Evolutionary conservation across 768 basidiomycete species (phyloP).

Genomic region (Podaxis sp.): DNA sequence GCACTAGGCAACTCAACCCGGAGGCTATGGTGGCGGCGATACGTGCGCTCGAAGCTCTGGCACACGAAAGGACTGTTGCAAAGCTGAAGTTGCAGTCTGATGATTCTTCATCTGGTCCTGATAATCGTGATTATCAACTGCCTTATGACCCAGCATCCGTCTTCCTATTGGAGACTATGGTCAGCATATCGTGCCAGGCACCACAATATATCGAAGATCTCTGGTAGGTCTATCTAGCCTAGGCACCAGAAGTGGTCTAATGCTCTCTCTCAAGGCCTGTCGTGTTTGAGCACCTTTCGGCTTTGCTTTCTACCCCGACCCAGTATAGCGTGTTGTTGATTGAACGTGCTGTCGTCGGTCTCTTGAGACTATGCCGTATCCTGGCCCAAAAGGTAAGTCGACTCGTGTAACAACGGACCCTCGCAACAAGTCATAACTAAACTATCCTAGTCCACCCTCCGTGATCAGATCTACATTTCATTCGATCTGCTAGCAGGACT

Average conservation of each 20-base stretch:
- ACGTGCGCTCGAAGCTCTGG: slow-evolving; percentile 84
- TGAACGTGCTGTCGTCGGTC: slow-evolving; percentile 88
- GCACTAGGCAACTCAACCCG: slow-evolving; percentile 65
- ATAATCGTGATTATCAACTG: slow-evolving; percentile 51
- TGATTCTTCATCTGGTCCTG: slow-evolving; percentile 43
- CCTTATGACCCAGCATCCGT: slow-evolving; percentile 96
- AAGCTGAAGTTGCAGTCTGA: slow-evolving; percentile 69
- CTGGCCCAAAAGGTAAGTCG: slow-evolving; percentile 70
- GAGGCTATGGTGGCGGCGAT: slow-evolving; percentile 83
- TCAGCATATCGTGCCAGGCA: slow-evolving; percentile 80
- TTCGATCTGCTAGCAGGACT: slow-evolving; percentile 87
- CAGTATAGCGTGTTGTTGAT: slow-evolving; percentile 90
- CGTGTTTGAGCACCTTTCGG: slow-evolving; percentile 89
- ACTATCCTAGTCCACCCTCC: slow-evolving; percentile 62
- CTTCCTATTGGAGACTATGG: slow-evolving; percentile 93
- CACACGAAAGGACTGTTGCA: slow-evolving; percentile 86
- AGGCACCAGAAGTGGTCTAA: neutral
- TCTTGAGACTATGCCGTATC: slow-evolving; percentile 81
- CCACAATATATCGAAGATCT: slow-evolving; percentile 81
- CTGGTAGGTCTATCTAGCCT: slow-evolving; percentile 55
- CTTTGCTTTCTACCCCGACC: slow-evolving; percentile 69
- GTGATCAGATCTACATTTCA: slow-evolving; percentile 93
- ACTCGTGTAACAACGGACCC: neutral
- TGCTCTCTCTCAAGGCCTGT: slow-evolving; percentile 68
- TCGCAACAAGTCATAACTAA: slow-evolving; percentile 9